phyloP scores from a whole-genome alignment of 371 early-diverging fungal species.

The Circinella minor region DNA sequence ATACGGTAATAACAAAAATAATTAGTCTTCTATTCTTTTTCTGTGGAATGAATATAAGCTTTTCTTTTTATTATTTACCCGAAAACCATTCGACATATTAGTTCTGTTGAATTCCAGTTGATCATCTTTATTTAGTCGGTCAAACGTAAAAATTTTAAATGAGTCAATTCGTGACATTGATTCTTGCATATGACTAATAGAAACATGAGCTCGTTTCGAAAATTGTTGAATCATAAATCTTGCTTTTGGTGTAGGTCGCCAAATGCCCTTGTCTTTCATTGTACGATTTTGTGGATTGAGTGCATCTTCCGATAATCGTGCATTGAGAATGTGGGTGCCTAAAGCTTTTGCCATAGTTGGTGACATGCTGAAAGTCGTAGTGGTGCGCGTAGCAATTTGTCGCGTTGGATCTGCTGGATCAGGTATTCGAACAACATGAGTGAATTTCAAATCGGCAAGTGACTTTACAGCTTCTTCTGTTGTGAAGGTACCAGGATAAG shows the following conservation, averaged over 20 bases:
- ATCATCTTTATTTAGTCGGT: conserved; percentile 42
- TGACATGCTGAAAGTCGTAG: conserved; percentile 57
- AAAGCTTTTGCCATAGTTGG: conserved; percentile 60
- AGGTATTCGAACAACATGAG: conserved; percentile 54
- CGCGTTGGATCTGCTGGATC: conserved; percentile 55
- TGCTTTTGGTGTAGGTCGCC: conserved; percentile 58
- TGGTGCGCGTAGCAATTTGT: conserved; percentile 50
- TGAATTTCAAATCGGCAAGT: conserved; percentile 53
- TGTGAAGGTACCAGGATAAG: conserved; percentile 59
- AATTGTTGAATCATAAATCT: conserved; percentile 55
- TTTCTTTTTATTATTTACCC: conserved; percentile 12
- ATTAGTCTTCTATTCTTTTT: too few relatives aligned
- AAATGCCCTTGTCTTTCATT: conserved; percentile 59
- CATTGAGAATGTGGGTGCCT: conserved; percentile 62
- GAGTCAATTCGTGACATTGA: conserved; percentile 29
- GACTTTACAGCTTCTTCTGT: conserved; percentile 62
- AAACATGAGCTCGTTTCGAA: conserved; percentile 38
- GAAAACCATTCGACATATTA: conserved; percentile 58
- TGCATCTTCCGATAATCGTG: conserved; percentile 56
- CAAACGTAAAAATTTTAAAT: conserved; percentile 37
- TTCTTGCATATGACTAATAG: conserved; percentile 35
- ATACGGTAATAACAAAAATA: too few relatives aligned
- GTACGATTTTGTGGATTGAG: conserved; percentile 51
- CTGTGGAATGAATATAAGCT: background rate
- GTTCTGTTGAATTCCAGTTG: conserved; percentile 44